phyloP scores from a whole-genome alignment of 139 green algal genomes.

The Deuterostichococcus epilithicus region DNA sequence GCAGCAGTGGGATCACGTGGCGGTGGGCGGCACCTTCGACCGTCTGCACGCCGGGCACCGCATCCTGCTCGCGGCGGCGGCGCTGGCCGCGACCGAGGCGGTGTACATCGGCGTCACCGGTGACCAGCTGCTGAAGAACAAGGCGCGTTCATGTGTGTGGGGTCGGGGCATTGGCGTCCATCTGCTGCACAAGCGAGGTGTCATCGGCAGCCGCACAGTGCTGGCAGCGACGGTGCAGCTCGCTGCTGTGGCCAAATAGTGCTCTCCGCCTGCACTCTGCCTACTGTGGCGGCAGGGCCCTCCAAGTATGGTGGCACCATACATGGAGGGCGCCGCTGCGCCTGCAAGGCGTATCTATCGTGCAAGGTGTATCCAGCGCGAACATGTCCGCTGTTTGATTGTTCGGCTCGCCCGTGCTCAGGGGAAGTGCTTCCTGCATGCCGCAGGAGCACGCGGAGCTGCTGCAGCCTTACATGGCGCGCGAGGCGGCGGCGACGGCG shows the following conservation, averaged over 20 bases:
- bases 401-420: conserved; percentile 13
- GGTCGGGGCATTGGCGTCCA: not conserved
- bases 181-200: not conserved
- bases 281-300: not conserved
- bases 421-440: conserved; percentile 67
- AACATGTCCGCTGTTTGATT: not conserved
- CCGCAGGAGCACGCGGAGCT: conserved; percentile 70
- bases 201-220: not conserved
- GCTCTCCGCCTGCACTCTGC: not conserved
- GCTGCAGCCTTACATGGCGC: conserved; percentile 64
- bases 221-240: not conserved
- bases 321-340: too few relatives aligned
- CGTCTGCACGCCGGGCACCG: conserved; percentile 87
- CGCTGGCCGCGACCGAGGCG: conserved; percentile 39
- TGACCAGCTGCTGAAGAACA: conserved; percentile 13
- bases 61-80: conserved; percentile 77
- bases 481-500: conserved; percentile 37
- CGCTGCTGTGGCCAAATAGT: not conserved
- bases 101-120: conserved; percentile 80
- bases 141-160: not conserved
- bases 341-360: not conserved
- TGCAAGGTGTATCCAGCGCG: not conserved
- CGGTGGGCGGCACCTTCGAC: conserved; percentile 92
- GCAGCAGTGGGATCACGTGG: conserved; percentile 61
- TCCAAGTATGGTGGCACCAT: not conserved